Evolutionary conservation across 345 rosid species (phyloP).

Genomic region (Garcia nutans): DNA sequence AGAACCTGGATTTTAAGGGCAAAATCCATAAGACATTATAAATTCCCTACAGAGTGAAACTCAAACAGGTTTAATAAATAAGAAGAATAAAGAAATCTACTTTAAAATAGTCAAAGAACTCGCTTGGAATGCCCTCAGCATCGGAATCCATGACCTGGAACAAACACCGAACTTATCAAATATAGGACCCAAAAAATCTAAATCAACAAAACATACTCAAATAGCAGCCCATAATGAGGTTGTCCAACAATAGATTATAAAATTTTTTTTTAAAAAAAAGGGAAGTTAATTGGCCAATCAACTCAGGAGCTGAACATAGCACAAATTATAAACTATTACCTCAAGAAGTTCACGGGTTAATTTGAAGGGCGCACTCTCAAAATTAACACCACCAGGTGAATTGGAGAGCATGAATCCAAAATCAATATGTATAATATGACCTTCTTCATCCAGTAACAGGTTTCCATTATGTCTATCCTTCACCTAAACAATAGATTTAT

Average conservation of each 20-base stretch:
- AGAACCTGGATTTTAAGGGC: constrained; percentile 57
- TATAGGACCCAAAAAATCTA: constrained; percentile 10
- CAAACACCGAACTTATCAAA: constrained; percentile 10
- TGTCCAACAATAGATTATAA: not conserved
- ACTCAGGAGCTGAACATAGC: not conserved
- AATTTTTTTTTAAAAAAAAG: too few species aligned
- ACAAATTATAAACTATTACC: constrained; percentile 35
- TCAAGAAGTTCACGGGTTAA: constrained; percentile 99
- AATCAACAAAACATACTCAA: constrained; percentile 5
- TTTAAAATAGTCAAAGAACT: constrained; percentile 98
- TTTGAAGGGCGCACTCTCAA: constrained; percentile 99
- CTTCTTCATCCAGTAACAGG: constrained; percentile 92
- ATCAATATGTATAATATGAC: constrained; percentile 98
- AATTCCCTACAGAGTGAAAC: not conserved
- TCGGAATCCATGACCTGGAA: constrained; percentile 98
- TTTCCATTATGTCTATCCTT: constrained; percentile 99
- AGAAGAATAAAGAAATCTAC: constrained; percentile 37
- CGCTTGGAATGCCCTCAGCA: constrained; percentile 99
- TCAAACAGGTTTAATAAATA: constrained; percentile 7
- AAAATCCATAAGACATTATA: not conserved
- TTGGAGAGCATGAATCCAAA: constrained; percentile 99
- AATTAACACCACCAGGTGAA: constrained; percentile 99
- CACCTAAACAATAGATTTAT: constrained; percentile 40
- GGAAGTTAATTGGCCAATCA: too few species aligned
- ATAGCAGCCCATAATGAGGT: constrained; percentile 1